A percentile compares a stretch with the other conserved stretches of the same genome.
Conservation (phyloP, 768 basidiomycete genomes). For the Boletellus ananiceps region DNA sequence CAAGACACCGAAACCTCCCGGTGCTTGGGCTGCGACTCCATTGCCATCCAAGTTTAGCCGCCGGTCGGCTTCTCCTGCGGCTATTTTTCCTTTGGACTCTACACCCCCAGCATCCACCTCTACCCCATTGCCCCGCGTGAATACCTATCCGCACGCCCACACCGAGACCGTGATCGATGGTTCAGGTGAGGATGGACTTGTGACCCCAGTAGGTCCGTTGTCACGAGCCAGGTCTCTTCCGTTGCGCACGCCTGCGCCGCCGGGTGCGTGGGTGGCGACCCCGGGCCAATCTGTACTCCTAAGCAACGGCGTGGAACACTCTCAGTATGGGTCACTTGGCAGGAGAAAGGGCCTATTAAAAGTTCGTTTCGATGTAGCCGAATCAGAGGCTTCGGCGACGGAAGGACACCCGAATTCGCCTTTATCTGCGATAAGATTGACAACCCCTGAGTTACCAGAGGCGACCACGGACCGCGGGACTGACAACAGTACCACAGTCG, state of each 20-base stretch:
- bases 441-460: conserved; percentile 19
- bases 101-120: conserved; percentile 26
- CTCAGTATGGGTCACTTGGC: conserved; percentile 32
- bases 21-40: conserved; percentile 43
- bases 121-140: conserved; percentile 20
- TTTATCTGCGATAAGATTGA: conserved; percentile 24
- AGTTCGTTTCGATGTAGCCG: conserved; percentile 63
- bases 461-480: background rate
- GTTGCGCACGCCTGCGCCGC: conserved; percentile 58
- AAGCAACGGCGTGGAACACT: conserved; percentile 19
- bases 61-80: conserved; percentile 15
- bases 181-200: conserved; percentile 21
- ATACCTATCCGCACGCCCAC: conserved; percentile 9
- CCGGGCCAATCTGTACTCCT: conserved; percentile 36
- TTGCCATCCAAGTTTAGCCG: conserved; percentile 19
- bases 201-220: conserved; percentile 47
- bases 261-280: conserved; percentile 64
- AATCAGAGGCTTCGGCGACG: conserved; percentile 31
- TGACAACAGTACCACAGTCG: conserved; percentile 5
- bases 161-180: conserved; percentile 17
- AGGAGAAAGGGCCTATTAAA: conserved; percentile 56
- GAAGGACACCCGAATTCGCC: conserved; percentile 26
- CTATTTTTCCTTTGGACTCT: conserved; percentile 20
- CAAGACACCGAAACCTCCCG: conserved; percentile 46
- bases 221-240: conserved; percentile 46